Base-by-base conservation (phyloP, 495 filamentous ascomycete species). In the Daldinia loculata region DNA sequence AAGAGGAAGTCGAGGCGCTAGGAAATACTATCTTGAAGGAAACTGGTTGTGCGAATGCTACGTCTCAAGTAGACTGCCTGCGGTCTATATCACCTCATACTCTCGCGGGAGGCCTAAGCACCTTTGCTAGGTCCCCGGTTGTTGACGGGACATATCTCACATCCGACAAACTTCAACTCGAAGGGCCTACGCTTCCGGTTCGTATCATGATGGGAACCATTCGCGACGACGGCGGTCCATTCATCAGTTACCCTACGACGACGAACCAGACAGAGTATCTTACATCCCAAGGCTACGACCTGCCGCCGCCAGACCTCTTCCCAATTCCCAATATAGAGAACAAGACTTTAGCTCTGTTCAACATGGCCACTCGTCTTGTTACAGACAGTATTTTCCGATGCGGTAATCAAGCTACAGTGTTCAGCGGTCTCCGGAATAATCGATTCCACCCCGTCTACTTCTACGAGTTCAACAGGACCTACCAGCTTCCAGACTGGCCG, bases 171-270 rank as follows among this genome's bases (percentile, higher is more conserved):
- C 77, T 81, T 22, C 48, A 68, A 38, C 67, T 82, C 43, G n/a
- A 73, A 17, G 78, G 77, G 6, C 70, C 80, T 0, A 64, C 59
- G 5, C 76, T 80, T 8, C 72, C 72, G 29, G 53, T 81, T 32
- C 63, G 72, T 27, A 70, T 85, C 3, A 76, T 86, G 76, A 83
- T 84, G 76, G 84, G 84, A 38, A 78, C 77, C 26, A 84, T 80
- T 59, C 79, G 75, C 58, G 82, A 87, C 75, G 85, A 88, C 68
- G 84, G 84, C 45, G 81, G 75, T 0, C 77, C 84, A 22, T 81
- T 86, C 60, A 82, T 83, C 62, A 74, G 58, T 60, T 86, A 71
- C 17, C 43, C 43, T 4, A 48, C 17, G 17, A 48, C 17, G 6
- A 48, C 43, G 6, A 48, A 48, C 43, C n/a, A 17, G 17, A 48